These are phyloP conservation scores for Xenosphaeropsis pyriputrescens DNA, from an alignment of 2,329 filamentous ascomycete genomes.

Conservation along the genomic window DNA sequence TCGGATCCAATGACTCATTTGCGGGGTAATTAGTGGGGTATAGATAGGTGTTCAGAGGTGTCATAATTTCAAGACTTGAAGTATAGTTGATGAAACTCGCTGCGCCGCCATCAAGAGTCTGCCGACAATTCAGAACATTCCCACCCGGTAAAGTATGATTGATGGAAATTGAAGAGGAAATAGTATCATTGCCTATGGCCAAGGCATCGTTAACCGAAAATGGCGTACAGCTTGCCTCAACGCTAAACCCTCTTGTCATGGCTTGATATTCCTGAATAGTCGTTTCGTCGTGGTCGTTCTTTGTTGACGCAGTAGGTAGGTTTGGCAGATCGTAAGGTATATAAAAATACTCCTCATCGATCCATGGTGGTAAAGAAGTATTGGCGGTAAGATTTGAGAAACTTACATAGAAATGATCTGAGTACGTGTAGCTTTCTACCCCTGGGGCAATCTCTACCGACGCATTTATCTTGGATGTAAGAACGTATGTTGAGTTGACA, in stretches of 20 bases:
- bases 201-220: slow-evolving; percentile 5
- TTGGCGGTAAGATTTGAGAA: slow-evolving; percentile 28
- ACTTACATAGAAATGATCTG: slow-evolving; percentile 24
- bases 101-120: background rate
- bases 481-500: background rate
- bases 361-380: slow-evolving; percentile 34
- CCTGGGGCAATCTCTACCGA: too few relatives aligned
- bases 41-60: background rate
- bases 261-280: slow-evolving; percentile 9
- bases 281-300: background rate
- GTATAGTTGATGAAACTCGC: background rate
- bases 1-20: background rate
- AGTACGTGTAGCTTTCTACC: slow-evolving; percentile 9
- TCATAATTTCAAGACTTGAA: background rate
- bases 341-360: slow-evolving; percentile 28
- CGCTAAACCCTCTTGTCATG: slow-evolving; percentile 19
- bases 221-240: slow-evolving; percentile 18
- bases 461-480: too few relatives aligned
- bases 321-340: slow-evolving; percentile 22
- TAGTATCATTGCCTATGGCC: background rate
- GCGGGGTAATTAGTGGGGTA: background rate
- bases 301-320: background rate
- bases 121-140: slow-evolving; percentile 2
- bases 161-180: background rate
- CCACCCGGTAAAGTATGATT: slow-evolving; percentile 2